Conservation (phyloP, 768 basidiomycete genomes). For the Chalciporus pseudorubinellus region DNA sequence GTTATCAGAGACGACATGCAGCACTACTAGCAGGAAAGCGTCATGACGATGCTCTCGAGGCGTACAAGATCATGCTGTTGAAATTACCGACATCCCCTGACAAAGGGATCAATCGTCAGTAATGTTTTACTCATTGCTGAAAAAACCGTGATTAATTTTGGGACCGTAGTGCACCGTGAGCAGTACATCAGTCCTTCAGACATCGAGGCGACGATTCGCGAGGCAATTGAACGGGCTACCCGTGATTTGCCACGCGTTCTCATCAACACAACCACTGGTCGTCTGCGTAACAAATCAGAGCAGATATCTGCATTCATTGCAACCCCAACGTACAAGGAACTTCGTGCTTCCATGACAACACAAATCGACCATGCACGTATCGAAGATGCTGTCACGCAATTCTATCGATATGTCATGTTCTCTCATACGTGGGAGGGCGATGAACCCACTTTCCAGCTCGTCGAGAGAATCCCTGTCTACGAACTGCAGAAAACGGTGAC, state of each 20-base stretch:
- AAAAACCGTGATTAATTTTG: not conserved
- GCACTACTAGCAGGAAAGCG: conserved; percentile 1
- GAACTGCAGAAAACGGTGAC: conserved; percentile 7
- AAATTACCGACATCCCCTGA: conserved; percentile 5
- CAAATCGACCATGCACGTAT: conserved; percentile 4
- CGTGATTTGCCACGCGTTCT: conserved; percentile 5
- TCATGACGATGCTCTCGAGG: not conserved
- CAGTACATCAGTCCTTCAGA: not conserved
- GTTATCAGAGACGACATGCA: conserved; percentile 7
- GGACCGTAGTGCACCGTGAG: not conserved
- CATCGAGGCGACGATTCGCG: not conserved
- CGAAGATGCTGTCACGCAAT: not conserved
- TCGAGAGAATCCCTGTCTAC: conserved; percentile 4
- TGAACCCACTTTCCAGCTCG: conserved; percentile 8
- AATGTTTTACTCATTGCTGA: no score
- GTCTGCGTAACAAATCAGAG: conserved; percentile 1
- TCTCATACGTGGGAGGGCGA: conserved; percentile 14
- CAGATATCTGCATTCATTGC: conserved; percentile 7
- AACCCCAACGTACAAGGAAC: conserved; percentile 1
- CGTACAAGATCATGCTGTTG: conserved; percentile 10
- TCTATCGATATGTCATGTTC: conserved; percentile 14
- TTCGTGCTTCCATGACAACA: conserved; percentile 11
- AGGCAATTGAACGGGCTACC: not conserved
- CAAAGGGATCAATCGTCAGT: conserved; percentile 1
- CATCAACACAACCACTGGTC: conserved; percentile 10